Conservation (phyloP, 2,329 filamentous ascomycete species). For the Pseudocercospora vitis region DNA sequence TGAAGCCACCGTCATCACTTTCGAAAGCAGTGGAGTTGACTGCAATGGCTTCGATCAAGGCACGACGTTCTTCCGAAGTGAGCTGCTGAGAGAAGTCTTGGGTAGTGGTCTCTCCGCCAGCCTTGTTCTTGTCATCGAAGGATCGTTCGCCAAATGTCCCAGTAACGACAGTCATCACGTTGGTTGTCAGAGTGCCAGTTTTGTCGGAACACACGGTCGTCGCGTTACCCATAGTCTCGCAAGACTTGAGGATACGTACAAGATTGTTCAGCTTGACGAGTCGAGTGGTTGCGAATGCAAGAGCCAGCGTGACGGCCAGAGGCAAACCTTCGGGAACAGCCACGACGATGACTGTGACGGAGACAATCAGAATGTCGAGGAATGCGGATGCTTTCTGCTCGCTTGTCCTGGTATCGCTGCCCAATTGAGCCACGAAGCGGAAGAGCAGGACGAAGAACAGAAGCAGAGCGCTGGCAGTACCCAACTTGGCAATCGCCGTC, state of each 20-base stretch:
- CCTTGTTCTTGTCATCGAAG: slow-evolving; percentile 39
- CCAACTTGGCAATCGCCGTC: slow-evolving; percentile 74
- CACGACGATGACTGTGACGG: slow-evolving; percentile 66
- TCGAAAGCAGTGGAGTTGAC: slow-evolving; percentile 71
- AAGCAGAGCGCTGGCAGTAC: slow-evolving; percentile 72
- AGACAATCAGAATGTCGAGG: slow-evolving; percentile 62
- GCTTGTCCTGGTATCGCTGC: slow-evolving; percentile 53
- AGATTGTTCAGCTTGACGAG: slow-evolving; percentile 70
- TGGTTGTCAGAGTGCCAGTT: slow-evolving; percentile 72
- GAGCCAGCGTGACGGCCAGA: slow-evolving; percentile 65
- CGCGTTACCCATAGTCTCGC: slow-evolving; percentile 71
- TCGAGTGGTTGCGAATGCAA: slow-evolving; percentile 66
- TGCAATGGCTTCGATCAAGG: slow-evolving; percentile 63
- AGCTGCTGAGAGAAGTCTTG: slow-evolving; percentile 56
- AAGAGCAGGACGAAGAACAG: slow-evolving; percentile 85
- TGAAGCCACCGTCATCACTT: slow-evolving; percentile 64
- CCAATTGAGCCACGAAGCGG: slow-evolving; percentile 72
- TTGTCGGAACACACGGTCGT: slow-evolving; percentile 79
- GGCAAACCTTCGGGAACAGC: slow-evolving; percentile 67
- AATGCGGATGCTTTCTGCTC: slow-evolving; percentile 74
- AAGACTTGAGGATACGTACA: slow-evolving; percentile 65
- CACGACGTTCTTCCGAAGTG: slow-evolving; percentile 52
- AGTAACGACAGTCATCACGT: slow-evolving; percentile 74
- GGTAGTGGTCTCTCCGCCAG: slow-evolving; percentile 50
- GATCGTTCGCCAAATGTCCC: slow-evolving; percentile 62